Conservation (phyloP, 1,139 yeast genomes). For the Zygoascus sp. region DNA sequence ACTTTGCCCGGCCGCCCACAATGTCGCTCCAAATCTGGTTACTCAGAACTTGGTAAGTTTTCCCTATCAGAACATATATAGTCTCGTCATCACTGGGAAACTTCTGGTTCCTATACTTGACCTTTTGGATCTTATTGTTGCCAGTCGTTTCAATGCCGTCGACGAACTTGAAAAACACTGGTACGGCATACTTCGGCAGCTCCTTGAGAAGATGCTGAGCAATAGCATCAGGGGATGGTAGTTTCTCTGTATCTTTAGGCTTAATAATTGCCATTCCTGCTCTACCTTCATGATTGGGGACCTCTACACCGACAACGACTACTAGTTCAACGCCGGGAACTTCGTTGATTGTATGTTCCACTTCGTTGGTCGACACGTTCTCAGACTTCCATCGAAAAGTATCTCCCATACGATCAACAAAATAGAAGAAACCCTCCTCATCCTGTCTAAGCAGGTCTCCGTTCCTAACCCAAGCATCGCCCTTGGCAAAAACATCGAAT, state of each 20-base stretch:
- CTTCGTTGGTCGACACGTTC: slow-evolving; percentile 91
- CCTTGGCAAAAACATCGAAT: slow-evolving; percentile 68
- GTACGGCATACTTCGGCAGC: slow-evolving; percentile 86
- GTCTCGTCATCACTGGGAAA: slow-evolving; percentile 66
- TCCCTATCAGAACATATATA: slow-evolving; percentile 65
- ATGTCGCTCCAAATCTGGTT: slow-evolving; percentile 4
- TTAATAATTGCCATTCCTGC: slow-evolving; percentile 86
- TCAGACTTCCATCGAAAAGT: slow-evolving; percentile 97
- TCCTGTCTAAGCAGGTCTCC: slow-evolving; percentile 81
- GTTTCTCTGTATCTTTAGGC: slow-evolving; percentile 35
- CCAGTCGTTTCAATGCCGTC: slow-evolving; percentile 62
- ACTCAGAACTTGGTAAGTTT: slow-evolving; percentile 24
- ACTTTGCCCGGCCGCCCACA: slow-evolving; percentile 4
- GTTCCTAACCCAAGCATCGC: slow-evolving; percentile 88
- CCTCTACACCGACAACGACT: slow-evolving; percentile 84
- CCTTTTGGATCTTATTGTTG: slow-evolving; percentile 84
- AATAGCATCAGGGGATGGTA: slow-evolving; percentile 37
- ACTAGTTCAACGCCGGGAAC: slow-evolving; percentile 53
- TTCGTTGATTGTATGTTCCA: slow-evolving; percentile 62
- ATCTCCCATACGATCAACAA: slow-evolving; percentile 91
- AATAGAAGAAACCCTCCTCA: slow-evolving; percentile 65
- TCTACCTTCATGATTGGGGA: slow-evolving; percentile 89
- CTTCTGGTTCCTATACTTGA: slow-evolving; percentile 66
- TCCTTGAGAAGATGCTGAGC: slow-evolving; percentile 42
- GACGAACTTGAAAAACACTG: slow-evolving; percentile 72